Percentiles rank a stretch among this genome's conserved stretches.
Conservation (phyloP, 129 eudicot genomes). For the Chrysanthemum seticuspe region DNA sequence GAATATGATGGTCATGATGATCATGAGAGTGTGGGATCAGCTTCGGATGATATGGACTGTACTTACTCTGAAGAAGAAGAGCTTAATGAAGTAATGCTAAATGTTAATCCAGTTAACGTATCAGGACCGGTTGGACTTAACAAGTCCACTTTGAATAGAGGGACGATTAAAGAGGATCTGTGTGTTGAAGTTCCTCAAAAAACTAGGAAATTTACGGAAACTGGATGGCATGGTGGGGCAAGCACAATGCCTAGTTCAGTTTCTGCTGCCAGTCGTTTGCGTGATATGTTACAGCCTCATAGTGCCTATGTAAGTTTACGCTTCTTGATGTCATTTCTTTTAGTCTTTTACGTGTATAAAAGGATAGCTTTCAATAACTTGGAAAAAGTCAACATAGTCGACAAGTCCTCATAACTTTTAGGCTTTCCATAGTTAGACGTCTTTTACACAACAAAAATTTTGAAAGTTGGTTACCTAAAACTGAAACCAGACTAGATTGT, state of each 20-base stretch:
- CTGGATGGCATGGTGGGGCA: constrained; percentile 39
- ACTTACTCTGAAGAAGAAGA: constrained; percentile 64
- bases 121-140: constrained; percentile 22
- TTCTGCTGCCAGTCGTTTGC: constrained; percentile 48
- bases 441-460: background rate
- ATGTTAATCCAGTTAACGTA: constrained; percentile 22
- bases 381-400: background rate
- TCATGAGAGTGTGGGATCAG: constrained; percentile 85
- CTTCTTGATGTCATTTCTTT: constrained; percentile 5
- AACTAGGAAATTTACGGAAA: constrained; percentile 38
- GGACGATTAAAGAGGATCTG: constrained; percentile 58
- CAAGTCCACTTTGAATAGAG: constrained; percentile 63
- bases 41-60: constrained; percentile 49
- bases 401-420: background rate
- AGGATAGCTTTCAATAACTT: no score
- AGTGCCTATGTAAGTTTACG: constrained; percentile 67
- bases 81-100: constrained; percentile 40
- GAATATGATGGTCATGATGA: constrained; percentile 24
- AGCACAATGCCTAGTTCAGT: constrained; percentile 38
- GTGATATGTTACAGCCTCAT: constrained; percentile 40
- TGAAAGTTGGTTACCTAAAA: background rate
- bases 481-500: background rate
- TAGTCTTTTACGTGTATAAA: background rate
- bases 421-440: no score
- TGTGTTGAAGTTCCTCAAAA: constrained; percentile 58